Percentiles rank a stretch among this genome's conserved stretches.
These are phyloP conservation scores for Fusarium acutatum DNA, from an alignment of 2,329 filamentous ascomycete species.

Conservation along the genomic window DNA sequence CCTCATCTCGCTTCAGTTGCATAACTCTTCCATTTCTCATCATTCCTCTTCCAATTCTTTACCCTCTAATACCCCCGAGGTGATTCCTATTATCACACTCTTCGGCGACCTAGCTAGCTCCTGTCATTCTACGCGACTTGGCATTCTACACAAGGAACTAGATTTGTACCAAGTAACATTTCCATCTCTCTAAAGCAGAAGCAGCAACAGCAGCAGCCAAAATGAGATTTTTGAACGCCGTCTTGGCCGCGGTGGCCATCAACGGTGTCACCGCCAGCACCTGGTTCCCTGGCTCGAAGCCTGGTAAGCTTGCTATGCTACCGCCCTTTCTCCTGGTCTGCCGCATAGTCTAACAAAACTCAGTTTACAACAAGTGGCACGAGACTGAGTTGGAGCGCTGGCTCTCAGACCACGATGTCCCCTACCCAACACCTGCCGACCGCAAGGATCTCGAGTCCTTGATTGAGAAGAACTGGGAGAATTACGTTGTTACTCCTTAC, in stretches of 20 bases:
- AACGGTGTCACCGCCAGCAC: slow-evolving; percentile 75
- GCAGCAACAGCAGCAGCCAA: slow-evolving; percentile 40
- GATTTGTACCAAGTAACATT: not conserved
- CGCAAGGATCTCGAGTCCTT: slow-evolving; percentile 93
- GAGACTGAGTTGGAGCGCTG: slow-evolving; percentile 97
- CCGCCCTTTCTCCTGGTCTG: not conserved
- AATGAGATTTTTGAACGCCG: slow-evolving; percentile 81
- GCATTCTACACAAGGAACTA: not conserved
- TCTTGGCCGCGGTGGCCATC: slow-evolving; percentile 76
- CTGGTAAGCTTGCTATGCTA: slow-evolving; percentile 67
- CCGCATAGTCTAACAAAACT: not conserved
- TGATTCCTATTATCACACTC: slow-evolving; percentile 13
- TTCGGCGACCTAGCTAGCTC: not conserved
- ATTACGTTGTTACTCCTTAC: slow-evolving; percentile 78
- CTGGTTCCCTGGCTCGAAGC: slow-evolving; percentile 80
- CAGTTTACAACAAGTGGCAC: slow-evolving; percentile 99
- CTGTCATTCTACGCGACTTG: not conserved
- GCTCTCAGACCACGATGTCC: slow-evolving; percentile 91
- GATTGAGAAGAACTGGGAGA: slow-evolving; percentile 91
- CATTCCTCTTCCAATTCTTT: slow-evolving; percentile 2
- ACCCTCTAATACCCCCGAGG: not conserved
- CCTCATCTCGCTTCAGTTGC: slow-evolving; percentile 9
- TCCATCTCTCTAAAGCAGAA: not conserved
- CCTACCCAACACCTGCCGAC: slow-evolving; percentile 88
- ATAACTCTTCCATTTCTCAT: not conserved